Base-by-base conservation (phyloP, 2,329 filamentous ascomycete genomes). In the Xylariomycetidae sp. region DNA sequence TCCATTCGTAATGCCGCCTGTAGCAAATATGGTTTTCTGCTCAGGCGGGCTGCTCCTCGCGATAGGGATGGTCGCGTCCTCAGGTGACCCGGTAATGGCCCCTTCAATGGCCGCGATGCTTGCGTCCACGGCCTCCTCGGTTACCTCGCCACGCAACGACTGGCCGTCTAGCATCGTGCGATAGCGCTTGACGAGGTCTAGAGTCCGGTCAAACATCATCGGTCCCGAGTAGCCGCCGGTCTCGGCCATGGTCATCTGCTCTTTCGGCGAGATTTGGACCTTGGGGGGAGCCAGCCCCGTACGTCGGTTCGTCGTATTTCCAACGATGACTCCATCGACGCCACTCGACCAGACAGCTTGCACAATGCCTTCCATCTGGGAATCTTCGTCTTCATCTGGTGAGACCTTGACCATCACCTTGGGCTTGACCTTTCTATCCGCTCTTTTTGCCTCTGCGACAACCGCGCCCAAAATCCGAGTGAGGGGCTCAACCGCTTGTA, bases 381-480 rank as follows among this genome's bases (percentile, higher is more conserved):
- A 69, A 33, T 88, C 80, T 14, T 83, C 79, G 57, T 96, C 88
- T 63, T 97, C 92, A 50, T 98, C 92, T 0, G 92, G 92, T 38
- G 87, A 94, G 14, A 98, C 90, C 68, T 98, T 98, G 51, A 98
- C 92, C 87, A 98, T 95, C 37, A 98, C 87, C 37, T 71, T 79
- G 1, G 86, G 87, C 53, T 82, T 85, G 1, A 72, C 77, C 56
- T 77, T 83, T 46, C 89, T 73, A 17, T 84, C 70, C 10, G 83
- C 74, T 42, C 69, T 68, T 46, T 75, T 67, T 1, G 88, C 88
- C 35, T 90, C 85, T 12, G 77, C 70, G 2, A 97, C 90, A 0
- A 97, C 90, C 1, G 86, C 85, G 8, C 72, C 76, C 25, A 98
- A 66, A 29, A 98, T 82, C 26, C 77, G 69, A 3, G 88, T 90